Conservation (phyloP, 768 basidiomycete genomes). For the Paxillus rubicundulus region DNA sequence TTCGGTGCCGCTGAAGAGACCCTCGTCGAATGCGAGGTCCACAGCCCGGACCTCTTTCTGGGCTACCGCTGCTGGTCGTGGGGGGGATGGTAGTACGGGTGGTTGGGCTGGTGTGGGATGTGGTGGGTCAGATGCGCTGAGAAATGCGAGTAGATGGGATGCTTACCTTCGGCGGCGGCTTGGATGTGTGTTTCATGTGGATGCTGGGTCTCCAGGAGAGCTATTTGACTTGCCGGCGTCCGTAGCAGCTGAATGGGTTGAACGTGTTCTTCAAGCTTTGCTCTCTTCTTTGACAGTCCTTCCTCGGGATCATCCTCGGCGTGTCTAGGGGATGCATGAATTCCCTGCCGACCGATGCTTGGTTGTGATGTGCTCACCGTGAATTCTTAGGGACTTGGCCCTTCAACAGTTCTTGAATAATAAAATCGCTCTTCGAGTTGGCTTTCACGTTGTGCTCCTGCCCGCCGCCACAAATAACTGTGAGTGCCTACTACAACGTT, state of each 20-base stretch:
- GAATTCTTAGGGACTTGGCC: conserved; percentile 7
- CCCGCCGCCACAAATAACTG: not conserved
- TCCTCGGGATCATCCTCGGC: conserved; percentile 7
- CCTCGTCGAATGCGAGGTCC: conserved; percentile 1
- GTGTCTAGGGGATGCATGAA: conserved; percentile 1
- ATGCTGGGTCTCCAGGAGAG: not conserved
- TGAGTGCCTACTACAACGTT: not conserved
- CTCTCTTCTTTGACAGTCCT: conserved; percentile 16
- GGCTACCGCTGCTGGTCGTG: not conserved
- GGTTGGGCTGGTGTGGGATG: not conserved
- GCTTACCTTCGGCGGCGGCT: not conserved
- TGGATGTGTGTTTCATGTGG: not conserved
- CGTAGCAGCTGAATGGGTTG: not conserved
- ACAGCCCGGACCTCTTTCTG: not conserved
- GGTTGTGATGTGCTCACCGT: conserved; percentile 8
- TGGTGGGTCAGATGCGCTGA: not conserved
- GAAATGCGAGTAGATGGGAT: not conserved
- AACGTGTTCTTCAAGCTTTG: not conserved
- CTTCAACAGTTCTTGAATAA: conserved; percentile 21
- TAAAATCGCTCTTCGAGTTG: conserved; percentile 26
- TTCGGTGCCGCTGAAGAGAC: conserved; percentile 19
- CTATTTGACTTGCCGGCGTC: not conserved
- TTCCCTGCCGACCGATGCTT: not conserved
- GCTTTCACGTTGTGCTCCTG: conserved; percentile 23
- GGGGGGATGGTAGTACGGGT: conserved; percentile 2